Conservation (phyloP, 768 basidiomycete species). For the Collybiopsis luxurians region DNA sequence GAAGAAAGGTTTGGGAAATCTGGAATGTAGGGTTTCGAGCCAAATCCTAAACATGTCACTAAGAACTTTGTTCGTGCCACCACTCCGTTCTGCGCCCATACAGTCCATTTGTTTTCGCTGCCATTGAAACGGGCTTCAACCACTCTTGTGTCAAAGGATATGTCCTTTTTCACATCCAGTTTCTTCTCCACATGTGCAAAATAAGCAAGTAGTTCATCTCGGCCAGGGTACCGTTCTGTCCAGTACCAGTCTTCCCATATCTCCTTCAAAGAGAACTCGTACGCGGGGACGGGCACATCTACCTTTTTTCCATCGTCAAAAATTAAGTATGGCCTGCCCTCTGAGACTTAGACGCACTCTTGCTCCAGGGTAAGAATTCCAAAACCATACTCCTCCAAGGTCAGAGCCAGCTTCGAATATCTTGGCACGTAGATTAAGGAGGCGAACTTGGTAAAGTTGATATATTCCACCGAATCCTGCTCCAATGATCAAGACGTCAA, state of each 20-base stretch:
- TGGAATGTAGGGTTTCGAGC: constrained; percentile 22
- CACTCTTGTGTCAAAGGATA: constrained; percentile 21
- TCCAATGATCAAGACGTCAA: constrained; percentile 24
- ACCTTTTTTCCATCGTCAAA: no score
- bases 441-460: constrained; percentile 3
- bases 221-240: constrained; percentile 1
- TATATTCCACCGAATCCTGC: constrained; percentile 25
- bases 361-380: constrained; percentile 25
- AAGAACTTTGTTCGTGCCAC: constrained; percentile 17
- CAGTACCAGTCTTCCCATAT: constrained; percentile 24
- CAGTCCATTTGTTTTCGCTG: constrained; percentile 19
- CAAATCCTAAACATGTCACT: constrained; percentile 23
- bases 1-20: constrained; percentile 19
- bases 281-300: constrained; percentile 21
- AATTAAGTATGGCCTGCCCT: no score
- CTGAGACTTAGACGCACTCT: constrained; percentile 2
- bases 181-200: constrained; percentile 23
- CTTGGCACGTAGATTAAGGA: constrained; percentile 1
- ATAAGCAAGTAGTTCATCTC: constrained; percentile 18
- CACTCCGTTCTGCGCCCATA: constrained; percentile 17
- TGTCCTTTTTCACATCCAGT: constrained; percentile 21
- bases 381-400: constrained; percentile 16
- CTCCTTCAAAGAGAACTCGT: constrained; percentile 22
- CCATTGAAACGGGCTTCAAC: constrained; percentile 18
- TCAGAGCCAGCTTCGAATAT: constrained; percentile 16